Percentiles rank a stretch among this genome's conserved stretches.
phyloP scores from a whole-genome alignment of 2,329 filamentous ascomycete species.

The Pseudofabraea citricarpa region DNA sequence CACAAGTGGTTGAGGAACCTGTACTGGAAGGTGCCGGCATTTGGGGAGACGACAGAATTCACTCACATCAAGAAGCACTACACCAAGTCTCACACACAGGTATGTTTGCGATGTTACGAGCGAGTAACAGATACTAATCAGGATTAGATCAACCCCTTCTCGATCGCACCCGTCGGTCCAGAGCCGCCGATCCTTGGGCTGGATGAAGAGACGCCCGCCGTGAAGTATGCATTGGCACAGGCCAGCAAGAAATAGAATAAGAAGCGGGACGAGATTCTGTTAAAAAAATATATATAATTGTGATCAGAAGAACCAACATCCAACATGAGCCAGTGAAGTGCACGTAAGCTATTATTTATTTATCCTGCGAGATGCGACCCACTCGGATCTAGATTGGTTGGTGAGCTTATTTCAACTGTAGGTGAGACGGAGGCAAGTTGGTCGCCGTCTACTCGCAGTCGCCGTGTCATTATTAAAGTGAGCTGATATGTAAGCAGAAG shows the following conservation, averaged over 20 bases:
- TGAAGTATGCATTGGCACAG: conserved; percentile 22
- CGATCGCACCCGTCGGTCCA: conserved; percentile 82
- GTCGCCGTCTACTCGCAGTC: no score
- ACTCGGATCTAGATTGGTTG: no score
- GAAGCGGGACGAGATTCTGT: neutral
- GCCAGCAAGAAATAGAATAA: conserved; percentile 16
- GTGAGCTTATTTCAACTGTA: no score
- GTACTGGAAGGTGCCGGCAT: conserved; percentile 65
- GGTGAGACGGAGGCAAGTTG: no score
- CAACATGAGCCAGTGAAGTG: no score
- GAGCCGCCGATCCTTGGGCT: conserved; percentile 74
- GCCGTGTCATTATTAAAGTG: no score
- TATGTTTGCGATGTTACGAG: conserved; percentile 14
- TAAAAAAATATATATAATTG: neutral
- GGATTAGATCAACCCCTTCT: conserved; percentile 61
- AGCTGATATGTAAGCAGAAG: no score
- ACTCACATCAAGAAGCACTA: conserved; percentile 73
- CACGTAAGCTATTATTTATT: no score
- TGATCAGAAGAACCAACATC: no score
- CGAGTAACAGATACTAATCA: conserved; percentile 38
- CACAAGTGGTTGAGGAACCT: conserved; percentile 62
- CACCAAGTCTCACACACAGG: conserved; percentile 70
- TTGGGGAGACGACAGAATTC: conserved; percentile 36
- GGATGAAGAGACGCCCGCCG: conserved; percentile 71
- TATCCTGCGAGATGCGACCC: no score